Percentiles rank a stretch among this genome's conserved stretches.
phyloP scores from a whole-genome alignment of 805 yeast genomes.

The Myxozyma geophila region DNA sequence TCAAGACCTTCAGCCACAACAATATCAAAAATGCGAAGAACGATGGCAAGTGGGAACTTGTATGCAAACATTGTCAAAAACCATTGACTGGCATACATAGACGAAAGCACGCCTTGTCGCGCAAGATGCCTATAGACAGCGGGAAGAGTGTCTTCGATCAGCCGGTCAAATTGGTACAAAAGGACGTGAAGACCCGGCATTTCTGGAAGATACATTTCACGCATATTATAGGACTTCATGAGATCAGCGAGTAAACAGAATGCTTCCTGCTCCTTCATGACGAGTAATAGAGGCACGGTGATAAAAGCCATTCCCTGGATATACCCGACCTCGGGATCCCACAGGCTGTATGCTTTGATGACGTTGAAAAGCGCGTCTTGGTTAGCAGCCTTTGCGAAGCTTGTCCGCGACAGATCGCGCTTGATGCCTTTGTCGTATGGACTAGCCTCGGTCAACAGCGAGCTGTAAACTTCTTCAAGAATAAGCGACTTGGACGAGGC shows the following conservation, averaged over 20 bases:
- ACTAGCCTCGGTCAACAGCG: slow-evolving; percentile 52
- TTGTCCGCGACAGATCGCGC: slow-evolving; percentile 83
- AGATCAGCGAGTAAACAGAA: slow-evolving; percentile 78
- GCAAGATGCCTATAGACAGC: slow-evolving; percentile 71
- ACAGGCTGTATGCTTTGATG: slow-evolving; percentile 80
- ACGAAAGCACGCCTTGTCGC: slow-evolving; percentile 85
- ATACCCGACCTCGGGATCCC: slow-evolving; percentile 93
- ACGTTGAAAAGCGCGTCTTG: slow-evolving; percentile 70
- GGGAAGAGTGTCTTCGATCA: slow-evolving; percentile 79
- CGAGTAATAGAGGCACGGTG: slow-evolving; percentile 79
- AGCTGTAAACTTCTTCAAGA: slow-evolving; percentile 62
- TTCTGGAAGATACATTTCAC: slow-evolving; percentile 78
- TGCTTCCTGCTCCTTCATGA: slow-evolving; percentile 80
- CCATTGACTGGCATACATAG: slow-evolving; percentile 99
- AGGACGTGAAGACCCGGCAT: slow-evolving; percentile 91
- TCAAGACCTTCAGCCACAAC: slow-evolving; percentile 91
- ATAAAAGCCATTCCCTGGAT: slow-evolving; percentile 98
- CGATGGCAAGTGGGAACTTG: slow-evolving; percentile 88
- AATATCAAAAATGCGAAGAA: slow-evolving; percentile 82
- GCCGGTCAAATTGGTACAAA: slow-evolving; percentile 87
- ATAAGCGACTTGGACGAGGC: slow-evolving; percentile 72
- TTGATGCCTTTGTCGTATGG: slow-evolving; percentile 77
- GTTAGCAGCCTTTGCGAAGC: slow-evolving; percentile 72
- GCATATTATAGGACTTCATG: slow-evolving; percentile 82
- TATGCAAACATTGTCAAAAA: slow-evolving; percentile 93